These are phyloP conservation scores for Komagataella mondaviorum DNA, from an alignment of 805 yeast genomes.

Conservation along the genomic window DNA sequence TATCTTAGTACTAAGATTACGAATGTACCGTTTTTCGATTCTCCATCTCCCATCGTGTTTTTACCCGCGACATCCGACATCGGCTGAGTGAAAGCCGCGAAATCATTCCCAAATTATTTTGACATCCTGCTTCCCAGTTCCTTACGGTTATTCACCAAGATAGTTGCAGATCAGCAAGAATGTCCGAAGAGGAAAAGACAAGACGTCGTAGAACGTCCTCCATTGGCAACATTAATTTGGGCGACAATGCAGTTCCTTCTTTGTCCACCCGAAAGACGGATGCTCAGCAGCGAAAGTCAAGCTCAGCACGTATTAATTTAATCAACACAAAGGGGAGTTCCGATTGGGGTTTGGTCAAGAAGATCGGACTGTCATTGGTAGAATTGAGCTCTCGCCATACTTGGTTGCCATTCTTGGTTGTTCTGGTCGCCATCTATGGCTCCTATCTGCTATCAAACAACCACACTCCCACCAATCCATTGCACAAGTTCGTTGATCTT, in stretches of 20 bases:
- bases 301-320: conserved; percentile 14
- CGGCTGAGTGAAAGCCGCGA: not conserved
- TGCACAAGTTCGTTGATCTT: conserved; percentile 49
- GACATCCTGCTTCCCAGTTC: not conserved
- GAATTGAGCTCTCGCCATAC: conserved; percentile 50
- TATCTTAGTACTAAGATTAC: too few species aligned
- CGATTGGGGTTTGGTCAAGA: conserved; percentile 41
- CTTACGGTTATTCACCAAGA: not conserved
- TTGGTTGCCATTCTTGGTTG: conserved; percentile 57
- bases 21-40: too few species aligned
- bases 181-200: not conserved
- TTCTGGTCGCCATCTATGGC: conserved; percentile 25
- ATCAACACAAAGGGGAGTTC: conserved; percentile 18
- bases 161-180: not conserved
- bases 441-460: conserved; percentile 45
- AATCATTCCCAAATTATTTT: not conserved
- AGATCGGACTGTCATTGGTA: conserved; percentile 41
- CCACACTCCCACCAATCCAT: conserved; percentile 41
- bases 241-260: conserved; percentile 57
- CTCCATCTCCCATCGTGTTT: not conserved
- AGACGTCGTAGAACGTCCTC: conserved; percentile 45
- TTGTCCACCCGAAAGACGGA: conserved; percentile 53
- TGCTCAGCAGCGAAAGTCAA: conserved; percentile 26
- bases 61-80: not conserved
- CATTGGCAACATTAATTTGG: conserved; percentile 62